Conservation (phyloP, 1,284 basidiomycete species). For the Leccinum solheimii region DNA sequence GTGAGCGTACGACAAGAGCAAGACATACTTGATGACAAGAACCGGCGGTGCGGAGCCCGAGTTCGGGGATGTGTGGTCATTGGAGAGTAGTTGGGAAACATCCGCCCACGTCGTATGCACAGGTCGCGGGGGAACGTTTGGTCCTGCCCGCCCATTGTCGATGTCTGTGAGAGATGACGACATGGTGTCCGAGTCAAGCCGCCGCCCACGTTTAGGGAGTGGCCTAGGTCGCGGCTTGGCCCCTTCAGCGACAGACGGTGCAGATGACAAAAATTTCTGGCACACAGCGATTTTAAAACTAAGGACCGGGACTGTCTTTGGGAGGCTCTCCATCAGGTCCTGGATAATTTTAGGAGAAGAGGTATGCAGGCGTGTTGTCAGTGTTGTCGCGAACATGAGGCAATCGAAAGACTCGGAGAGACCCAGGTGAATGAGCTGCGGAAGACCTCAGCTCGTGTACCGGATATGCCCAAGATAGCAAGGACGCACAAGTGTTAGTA, state of each 20-base stretch:
- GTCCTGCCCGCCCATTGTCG: slow-evolving; percentile 15
- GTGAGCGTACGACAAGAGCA: slow-evolving; percentile 48
- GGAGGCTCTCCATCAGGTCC: slow-evolving; percentile 44
- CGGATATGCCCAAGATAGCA: not conserved
- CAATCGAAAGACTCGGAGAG: slow-evolving; percentile 50
- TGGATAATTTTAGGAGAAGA: slow-evolving; percentile 37
- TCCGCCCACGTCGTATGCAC: slow-evolving; percentile 16
- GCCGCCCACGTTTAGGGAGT: slow-evolving; percentile 34
- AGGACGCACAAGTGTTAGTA: slow-evolving; percentile 51
- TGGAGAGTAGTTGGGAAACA: slow-evolving; percentile 21
- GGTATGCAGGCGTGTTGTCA: slow-evolving; percentile 46
- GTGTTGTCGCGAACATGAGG: slow-evolving; percentile 47
- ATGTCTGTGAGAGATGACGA: slow-evolving; percentile 13
- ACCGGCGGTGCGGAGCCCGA: slow-evolving; percentile 26
- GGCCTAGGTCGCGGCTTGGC: slow-evolving; percentile 34
- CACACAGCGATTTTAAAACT: slow-evolving; percentile 54
- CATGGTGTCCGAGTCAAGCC: slow-evolving; percentile 6
- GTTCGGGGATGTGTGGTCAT: slow-evolving; percentile 29
- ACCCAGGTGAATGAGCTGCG: slow-evolving; percentile 57
- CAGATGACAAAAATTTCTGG: slow-evolving; percentile 42
- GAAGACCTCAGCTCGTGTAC: not conserved
- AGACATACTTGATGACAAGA: slow-evolving; percentile 43
- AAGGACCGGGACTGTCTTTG: slow-evolving; percentile 38
- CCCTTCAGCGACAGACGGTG: slow-evolving; percentile 14
- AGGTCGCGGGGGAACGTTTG: slow-evolving; percentile 19